Conservation (phyloP, 305 asterid genomes). For the Ilex paraguariensis region DNA sequence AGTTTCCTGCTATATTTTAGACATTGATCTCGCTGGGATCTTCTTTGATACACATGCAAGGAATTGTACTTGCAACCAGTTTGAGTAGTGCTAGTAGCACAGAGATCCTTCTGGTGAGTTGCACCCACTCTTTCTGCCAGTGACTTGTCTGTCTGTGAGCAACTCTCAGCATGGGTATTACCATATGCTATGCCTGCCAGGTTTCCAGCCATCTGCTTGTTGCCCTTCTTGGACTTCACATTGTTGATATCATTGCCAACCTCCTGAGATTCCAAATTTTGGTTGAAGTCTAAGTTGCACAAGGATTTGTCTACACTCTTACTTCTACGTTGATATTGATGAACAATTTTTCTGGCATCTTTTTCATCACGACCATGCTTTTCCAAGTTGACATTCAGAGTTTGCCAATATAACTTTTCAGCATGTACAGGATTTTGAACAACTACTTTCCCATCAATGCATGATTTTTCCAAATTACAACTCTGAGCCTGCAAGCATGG, state of each 20-base stretch:
- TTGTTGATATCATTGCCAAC: no score
- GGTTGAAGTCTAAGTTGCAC: slow-evolving; percentile 1
- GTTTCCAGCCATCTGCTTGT: neutral
- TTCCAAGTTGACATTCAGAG: slow-evolving; percentile 19
- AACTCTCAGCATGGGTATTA: neutral
- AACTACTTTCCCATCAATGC: no score
- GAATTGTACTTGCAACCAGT: no score
- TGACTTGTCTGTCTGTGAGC: no score
- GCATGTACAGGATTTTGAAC: neutral
- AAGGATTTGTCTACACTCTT: neutral
- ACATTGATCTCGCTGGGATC: slow-evolving; percentile 4
- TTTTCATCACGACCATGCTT: neutral
- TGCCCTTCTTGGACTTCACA: neutral
- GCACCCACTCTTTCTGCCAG: neutral
- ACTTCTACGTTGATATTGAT: neutral
- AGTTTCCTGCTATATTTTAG: slow-evolving; percentile 24
- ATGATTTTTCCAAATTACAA: no score
- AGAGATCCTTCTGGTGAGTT: neutral
- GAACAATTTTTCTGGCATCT: neutral
- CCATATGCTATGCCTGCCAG: neutral
- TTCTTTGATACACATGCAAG: slow-evolving; percentile 1
- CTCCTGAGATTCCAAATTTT: neutral
- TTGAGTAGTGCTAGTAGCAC: neutral
- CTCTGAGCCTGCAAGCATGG: no score
- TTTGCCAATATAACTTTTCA: slow-evolving; percentile 18